Percentiles rank a stretch among this genome's conserved stretches.
Evolutionary conservation across 441 rosid genomes (phyloP).

Genomic region (Francoa sonchifolia): DNA sequence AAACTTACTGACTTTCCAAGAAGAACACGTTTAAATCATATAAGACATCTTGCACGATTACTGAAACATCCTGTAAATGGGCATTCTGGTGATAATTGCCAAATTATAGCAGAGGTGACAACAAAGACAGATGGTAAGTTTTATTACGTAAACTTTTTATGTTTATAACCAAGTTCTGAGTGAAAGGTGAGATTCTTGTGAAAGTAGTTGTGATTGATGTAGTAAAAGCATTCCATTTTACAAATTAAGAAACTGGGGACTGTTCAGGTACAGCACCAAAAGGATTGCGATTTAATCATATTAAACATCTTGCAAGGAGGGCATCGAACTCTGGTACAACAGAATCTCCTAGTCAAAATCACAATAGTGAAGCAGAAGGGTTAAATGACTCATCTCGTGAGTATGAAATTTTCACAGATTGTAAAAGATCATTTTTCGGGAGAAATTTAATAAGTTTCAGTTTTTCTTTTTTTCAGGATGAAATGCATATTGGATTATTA

Average conservation of each 20-base stretch:
- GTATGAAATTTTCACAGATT: no score
- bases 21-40: constrained; percentile 46
- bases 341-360: constrained; percentile 13
- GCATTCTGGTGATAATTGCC: constrained; percentile 13
- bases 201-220: not conserved
- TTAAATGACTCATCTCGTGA: no score
- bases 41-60: constrained; percentile 72
- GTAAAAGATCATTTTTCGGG: no score
- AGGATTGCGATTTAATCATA: constrained; percentile 55
- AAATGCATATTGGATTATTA: no score
- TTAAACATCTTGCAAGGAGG: constrained; percentile 56
- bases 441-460: no score
- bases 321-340: constrained; percentile 17
- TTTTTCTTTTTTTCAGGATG: no score
- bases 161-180: not conserved
- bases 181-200: not conserved
- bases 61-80: constrained; percentile 21
- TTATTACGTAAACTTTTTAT: not conserved
- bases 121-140: constrained; percentile 36
- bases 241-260: not conserved
- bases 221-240: not conserved
- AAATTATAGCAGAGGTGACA: constrained; percentile 16
- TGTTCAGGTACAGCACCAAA: constrained; percentile 38
- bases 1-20: constrained; percentile 33
- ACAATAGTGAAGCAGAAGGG: constrained; percentile 25